A percentile compares a stretch with the other conserved stretches of the same genome.
phyloP scores from a whole-genome alignment of 2,329 filamentous ascomycete species.

The Lecanicillium sp. region DNA sequence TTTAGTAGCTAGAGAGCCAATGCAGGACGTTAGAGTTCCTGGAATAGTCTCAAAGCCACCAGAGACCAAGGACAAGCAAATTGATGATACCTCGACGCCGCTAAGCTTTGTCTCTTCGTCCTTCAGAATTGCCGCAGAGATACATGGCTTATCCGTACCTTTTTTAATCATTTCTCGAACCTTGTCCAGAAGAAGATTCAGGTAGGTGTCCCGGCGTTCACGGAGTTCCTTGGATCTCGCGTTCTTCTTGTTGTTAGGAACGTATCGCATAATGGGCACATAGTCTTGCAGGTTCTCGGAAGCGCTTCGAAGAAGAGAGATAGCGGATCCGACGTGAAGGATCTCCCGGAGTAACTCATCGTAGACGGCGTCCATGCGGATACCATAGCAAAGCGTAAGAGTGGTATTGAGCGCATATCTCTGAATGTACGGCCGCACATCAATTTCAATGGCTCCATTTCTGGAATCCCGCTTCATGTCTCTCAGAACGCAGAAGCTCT shows the following conservation, averaged over 20 bases:
- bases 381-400: conserved; percentile 44
- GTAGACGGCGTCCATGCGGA: conserved; percentile 45
- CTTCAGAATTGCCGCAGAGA: conserved; percentile 44
- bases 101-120: conserved; percentile 44
- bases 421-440: conserved; percentile 41
- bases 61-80: conserved; percentile 42
- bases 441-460: conserved; percentile 31
- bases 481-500: conserved; percentile 40
- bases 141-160: conserved; percentile 45
- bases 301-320: conserved; percentile 38
- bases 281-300: conserved; percentile 47
- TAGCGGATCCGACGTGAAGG: conserved; percentile 42
- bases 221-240: conserved; percentile 35
- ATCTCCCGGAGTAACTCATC: conserved; percentile 43
- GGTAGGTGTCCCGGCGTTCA: conserved; percentile 37
- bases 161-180: conserved; percentile 41
- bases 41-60: conserved; percentile 48
- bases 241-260: conserved; percentile 44
- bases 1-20: conserved; percentile 38
- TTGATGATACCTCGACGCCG: conserved; percentile 43
- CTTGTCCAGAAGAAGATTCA: conserved; percentile 39
- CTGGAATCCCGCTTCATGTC: conserved; percentile 36
- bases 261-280: conserved; percentile 38
- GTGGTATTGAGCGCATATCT: conserved; percentile 46
- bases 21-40: conserved; percentile 40